Conservation (phyloP, 768 basidiomycete species). For the Calocybe gangraenosa region DNA sequence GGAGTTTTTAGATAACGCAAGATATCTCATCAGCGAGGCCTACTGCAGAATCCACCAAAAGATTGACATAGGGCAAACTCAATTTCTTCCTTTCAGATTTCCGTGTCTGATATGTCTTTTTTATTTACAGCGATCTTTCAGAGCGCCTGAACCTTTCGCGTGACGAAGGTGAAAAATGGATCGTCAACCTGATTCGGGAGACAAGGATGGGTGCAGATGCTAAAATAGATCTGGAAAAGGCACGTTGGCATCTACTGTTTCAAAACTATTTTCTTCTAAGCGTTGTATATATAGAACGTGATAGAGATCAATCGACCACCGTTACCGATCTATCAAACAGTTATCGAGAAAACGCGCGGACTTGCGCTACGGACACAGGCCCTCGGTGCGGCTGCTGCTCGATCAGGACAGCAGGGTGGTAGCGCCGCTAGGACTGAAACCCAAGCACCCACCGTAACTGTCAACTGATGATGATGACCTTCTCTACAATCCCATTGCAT, state of each 20-base stretch:
- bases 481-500: no score
- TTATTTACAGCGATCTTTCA: slow-evolving; percentile 72
- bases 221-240: slow-evolving; percentile 96
- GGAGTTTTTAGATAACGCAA: slow-evolving; percentile 94
- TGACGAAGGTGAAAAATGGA: slow-evolving; percentile 99
- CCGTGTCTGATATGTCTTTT: no score
- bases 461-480: slow-evolving; percentile 17
- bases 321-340: slow-evolving; percentile 85
- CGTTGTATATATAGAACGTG: slow-evolving; percentile 63
- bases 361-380: slow-evolving; percentile 89
- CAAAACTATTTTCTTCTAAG: not conserved
- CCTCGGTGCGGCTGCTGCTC: slow-evolving; percentile 65
- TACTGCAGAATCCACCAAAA: slow-evolving; percentile 96
- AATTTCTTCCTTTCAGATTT: no score
- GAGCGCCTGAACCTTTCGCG: slow-evolving; percentile 89
- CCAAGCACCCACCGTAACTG: slow-evolving; percentile 19
- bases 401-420: slow-evolving; percentile 25
- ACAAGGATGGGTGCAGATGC: slow-evolving; percentile 96
- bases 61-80: slow-evolving; percentile 81
- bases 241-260: slow-evolving; percentile 24
- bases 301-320: slow-evolving; percentile 93
- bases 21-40: slow-evolving; percentile 94
- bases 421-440: slow-evolving; percentile 15
- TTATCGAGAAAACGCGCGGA: slow-evolving; percentile 94
- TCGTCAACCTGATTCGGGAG: slow-evolving; percentile 97